Percentiles rank a stretch among this genome's conserved stretches.
phyloP scores from a whole-genome alignment of 305 asterid genomes.

The Lippia alba region DNA sequence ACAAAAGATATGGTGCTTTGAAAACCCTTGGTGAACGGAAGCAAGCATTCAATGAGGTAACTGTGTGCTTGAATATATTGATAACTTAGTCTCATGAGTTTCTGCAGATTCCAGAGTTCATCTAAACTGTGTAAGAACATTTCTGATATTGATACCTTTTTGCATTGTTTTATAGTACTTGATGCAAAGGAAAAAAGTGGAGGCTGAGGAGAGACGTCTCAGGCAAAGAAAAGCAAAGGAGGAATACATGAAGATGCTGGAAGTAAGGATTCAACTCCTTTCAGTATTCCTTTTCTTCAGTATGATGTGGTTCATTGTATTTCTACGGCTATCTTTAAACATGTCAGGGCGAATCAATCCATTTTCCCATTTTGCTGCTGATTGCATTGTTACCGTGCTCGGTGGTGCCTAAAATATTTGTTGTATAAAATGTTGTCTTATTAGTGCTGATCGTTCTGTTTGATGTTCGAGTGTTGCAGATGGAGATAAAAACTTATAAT shows the following conservation, averaged over 20 bases:
- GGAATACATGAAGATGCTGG: constrained; percentile 90
- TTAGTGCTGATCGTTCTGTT: not conserved
- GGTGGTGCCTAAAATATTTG: constrained; percentile 13
- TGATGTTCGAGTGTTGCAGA: constrained; percentile 3
- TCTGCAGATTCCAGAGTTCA: constrained; percentile 27
- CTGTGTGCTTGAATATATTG: constrained; percentile 19
- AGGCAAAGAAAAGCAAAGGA: constrained; percentile 93
- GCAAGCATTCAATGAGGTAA: constrained; percentile 98
- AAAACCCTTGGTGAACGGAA: constrained; percentile 97
- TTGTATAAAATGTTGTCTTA: not conserved
- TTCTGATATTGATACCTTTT: constrained; percentile 23
- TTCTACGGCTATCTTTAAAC: constrained; percentile 30
- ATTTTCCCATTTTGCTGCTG: constrained; percentile 28
- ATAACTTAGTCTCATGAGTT: constrained; percentile 10
- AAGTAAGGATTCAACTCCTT: constrained; percentile 62
- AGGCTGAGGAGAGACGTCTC: constrained; percentile 94
- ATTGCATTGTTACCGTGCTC: constrained; percentile 1
- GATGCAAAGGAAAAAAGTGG: constrained; percentile 95
- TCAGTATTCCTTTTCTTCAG: constrained; percentile 3
- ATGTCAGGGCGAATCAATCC: constrained; percentile 14
- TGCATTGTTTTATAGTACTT: constrained; percentile 56
- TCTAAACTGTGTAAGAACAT: constrained; percentile 11
- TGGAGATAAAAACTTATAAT: constrained; percentile 7
- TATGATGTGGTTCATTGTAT: constrained; percentile 16
- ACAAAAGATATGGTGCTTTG: constrained; percentile 91